Conservation (phyloP, 495 filamentous ascomycete species). For the Tuber calosporum region DNA sequence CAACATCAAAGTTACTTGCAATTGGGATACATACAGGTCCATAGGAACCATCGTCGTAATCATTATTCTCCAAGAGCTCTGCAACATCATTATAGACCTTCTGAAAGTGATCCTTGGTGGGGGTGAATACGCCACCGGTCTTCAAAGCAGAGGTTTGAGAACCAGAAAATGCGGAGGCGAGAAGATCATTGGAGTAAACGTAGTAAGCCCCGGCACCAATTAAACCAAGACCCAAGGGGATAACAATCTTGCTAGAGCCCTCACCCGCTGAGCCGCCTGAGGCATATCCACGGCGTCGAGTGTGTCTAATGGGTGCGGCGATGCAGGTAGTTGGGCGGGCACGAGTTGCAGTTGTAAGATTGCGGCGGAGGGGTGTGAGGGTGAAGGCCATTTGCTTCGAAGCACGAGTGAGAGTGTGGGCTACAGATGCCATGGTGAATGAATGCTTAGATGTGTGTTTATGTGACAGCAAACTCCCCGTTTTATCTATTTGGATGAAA, state of each 20-base stretch:
- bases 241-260: constrained; percentile 50
- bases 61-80: constrained; percentile 69
- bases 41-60: constrained; percentile 95
- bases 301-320: constrained; percentile 47
- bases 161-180: constrained; percentile 27
- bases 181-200: constrained; percentile 57
- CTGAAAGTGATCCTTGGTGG: constrained; percentile 84
- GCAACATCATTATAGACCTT: constrained; percentile 90
- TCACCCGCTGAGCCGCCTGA: constrained; percentile 55
- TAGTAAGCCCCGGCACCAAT: constrained; percentile 64
- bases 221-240: constrained; percentile 54
- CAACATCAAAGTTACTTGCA: not conserved
- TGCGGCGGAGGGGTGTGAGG: constrained; percentile 32
- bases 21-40: constrained; percentile 58
- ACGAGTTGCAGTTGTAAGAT: constrained; percentile 23
- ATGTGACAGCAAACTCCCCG: not conserved
- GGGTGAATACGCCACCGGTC: constrained; percentile 56
- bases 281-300: constrained; percentile 57
- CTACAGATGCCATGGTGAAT: constrained; percentile 53
- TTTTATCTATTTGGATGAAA: not conserved
- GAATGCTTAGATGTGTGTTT: not conserved
- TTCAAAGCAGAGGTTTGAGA: constrained; percentile 45
- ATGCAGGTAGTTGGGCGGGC: constrained; percentile 48
- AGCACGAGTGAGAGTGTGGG: constrained; percentile 49
- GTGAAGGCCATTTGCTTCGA: constrained; percentile 16